These are phyloP conservation scores for Ophiocordyceps camponoti-floridani DNA, from an alignment of 2,329 filamentous ascomycete species.

Conservation along the genomic window DNA sequence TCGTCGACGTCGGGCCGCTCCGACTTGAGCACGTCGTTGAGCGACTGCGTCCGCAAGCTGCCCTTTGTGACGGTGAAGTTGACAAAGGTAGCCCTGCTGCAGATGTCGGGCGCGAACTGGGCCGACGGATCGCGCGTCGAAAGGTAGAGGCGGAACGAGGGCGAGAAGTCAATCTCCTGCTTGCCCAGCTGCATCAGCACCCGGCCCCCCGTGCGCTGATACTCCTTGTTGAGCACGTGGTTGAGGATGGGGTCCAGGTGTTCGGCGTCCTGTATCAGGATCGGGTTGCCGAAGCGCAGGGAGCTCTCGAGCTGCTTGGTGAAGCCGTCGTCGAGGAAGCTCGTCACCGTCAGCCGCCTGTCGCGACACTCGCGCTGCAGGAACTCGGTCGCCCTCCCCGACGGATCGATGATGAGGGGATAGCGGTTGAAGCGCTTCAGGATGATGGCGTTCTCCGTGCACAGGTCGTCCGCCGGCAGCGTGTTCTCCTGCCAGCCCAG, in stretches of 20 bases:
- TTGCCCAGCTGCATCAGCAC: constrained; percentile 96
- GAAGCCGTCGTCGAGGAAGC: constrained; percentile 94
- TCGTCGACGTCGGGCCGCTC: constrained; percentile 96
- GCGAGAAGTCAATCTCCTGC: constrained; percentile 98
- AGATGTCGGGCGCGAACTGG: constrained; percentile 88
- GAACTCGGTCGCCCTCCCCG: constrained; percentile 86
- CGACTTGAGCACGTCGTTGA: constrained; percentile 94
- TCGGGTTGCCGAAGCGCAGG: constrained; percentile 92
- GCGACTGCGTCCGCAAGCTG: constrained; percentile 92
- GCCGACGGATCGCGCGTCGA: constrained; percentile 94
- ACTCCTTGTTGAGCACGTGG: constrained; percentile 97
- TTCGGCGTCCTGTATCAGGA: constrained; percentile 95
- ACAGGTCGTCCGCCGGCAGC: constrained; percentile 87
- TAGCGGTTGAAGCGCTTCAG: constrained; percentile 97
- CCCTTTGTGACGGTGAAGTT: constrained; percentile 99
- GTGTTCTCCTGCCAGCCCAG: constrained; percentile 89
- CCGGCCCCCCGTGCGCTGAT: constrained; percentile 94
- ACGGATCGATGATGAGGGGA: constrained; percentile 94
- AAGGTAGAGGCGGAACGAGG: constrained; percentile 84
- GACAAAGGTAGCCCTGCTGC: constrained; percentile 95
- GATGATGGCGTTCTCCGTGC: constrained; percentile 96
- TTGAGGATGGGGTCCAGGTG: constrained; percentile 94
- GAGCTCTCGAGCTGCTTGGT: constrained; percentile 96
- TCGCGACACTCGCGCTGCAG: constrained; percentile 89
- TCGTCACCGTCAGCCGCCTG: constrained; percentile 84